Conservation (phyloP, 176 grass and related monocot genomes). For the Alloteropsis semialata region DNA sequence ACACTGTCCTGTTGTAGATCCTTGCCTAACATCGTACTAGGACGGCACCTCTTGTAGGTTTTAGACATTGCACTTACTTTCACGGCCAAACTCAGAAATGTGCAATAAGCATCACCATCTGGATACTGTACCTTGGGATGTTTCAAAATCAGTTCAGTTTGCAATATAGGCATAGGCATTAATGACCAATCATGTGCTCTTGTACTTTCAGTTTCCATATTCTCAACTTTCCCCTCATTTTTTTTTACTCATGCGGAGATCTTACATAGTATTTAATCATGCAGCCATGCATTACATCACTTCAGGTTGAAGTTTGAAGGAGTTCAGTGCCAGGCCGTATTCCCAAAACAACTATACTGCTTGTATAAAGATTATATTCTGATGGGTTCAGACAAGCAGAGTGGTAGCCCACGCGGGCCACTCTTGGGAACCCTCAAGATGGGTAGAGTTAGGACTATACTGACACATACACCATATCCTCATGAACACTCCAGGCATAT, state of each 20-base stretch:
- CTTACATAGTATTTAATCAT: constrained; percentile 2
- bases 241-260: not conserved
- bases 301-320: constrained; percentile 24
- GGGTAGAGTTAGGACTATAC: constrained; percentile 76
- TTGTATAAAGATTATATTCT: not conserved
- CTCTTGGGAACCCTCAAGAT: constrained; percentile 78
- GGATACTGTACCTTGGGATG: not conserved
- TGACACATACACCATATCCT: constrained; percentile 76
- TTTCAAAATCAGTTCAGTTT: not conserved
- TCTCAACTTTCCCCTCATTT: not conserved
- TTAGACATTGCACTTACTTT: not conserved
- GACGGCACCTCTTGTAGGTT: not conserved
- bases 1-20: not conserved
- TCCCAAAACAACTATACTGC: not conserved
- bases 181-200: not conserved
- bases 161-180: not conserved
- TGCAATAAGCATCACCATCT: not conserved
- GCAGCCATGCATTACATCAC: not conserved
- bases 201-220: not conserved
- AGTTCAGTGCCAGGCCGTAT: not conserved
- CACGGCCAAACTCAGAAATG: not conserved
- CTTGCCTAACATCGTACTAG: not conserved
- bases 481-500: constrained; percentile 89
- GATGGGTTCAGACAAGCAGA: constrained; percentile 71
- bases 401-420: constrained; percentile 53